Evolutionary conservation across 352 stramenopile species (phyloP).

Genomic region (Phytophthora megakarya): DNA sequence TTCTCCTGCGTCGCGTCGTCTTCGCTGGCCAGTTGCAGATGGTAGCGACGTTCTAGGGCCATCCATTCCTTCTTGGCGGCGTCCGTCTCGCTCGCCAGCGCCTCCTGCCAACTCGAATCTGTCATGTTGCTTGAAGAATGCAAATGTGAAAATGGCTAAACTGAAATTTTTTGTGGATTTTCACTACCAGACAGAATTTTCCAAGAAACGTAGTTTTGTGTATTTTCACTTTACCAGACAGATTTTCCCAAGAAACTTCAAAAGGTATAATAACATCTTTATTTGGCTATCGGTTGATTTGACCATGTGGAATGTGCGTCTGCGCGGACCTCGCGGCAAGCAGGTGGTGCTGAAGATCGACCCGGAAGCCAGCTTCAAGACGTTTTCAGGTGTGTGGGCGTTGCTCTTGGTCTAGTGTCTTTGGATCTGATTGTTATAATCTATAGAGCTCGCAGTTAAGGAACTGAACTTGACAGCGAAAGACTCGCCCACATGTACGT

Average conservation of each 20-base stretch:
- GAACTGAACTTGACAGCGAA: conserved; percentile 49
- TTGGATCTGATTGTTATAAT: conserved; percentile 5
- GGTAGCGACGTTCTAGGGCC: conserved; percentile 68
- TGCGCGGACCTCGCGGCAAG: conserved; percentile 66
- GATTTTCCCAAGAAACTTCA: conserved; percentile 30
- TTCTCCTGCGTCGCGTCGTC: conserved; percentile 22
- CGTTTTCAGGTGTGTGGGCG: conserved; percentile 50
- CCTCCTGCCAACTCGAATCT: conserved; percentile 32
- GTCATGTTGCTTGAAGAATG: neutral
- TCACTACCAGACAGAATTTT: conserved; percentile 18
- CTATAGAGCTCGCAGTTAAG: conserved; percentile 46
- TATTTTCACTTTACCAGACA: conserved; percentile 6
- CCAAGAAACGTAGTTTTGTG: conserved; percentile 10
- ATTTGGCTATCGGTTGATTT: too few relatives aligned
- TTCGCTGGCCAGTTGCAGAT: conserved; percentile 38
- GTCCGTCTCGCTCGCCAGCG: conserved; percentile 40
- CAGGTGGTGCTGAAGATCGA: conserved; percentile 55
- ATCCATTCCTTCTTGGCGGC: conserved; percentile 62
- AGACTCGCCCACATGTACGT: conserved; percentile 60
- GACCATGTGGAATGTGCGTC: conserved; percentile 66
- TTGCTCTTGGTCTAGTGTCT: neutral
- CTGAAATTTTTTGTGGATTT: neutral
- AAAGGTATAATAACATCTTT: neutral
- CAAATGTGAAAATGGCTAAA: conserved; percentile 17
- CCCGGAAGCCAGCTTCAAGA: conserved; percentile 40